A percentile compares a stretch with the other conserved stretches of the same genome.
Evolutionary conservation across 129 eudicot species (phyloP).

Genomic region (Escallonia rubra): DNA sequence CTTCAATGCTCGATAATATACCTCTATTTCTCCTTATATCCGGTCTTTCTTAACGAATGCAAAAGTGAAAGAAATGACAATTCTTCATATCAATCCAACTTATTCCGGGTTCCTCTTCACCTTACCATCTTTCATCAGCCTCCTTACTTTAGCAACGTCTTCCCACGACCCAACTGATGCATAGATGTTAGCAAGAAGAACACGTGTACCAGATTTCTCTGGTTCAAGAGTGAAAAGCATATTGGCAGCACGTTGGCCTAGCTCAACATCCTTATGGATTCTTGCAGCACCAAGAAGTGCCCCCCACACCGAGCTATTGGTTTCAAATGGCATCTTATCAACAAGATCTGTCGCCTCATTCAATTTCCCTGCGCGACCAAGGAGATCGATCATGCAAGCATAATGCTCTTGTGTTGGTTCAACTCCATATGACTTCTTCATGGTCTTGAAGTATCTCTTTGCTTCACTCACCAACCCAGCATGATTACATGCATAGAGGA

Average conservation of each 20-base stretch:
- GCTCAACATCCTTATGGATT: slow-evolving; percentile 67
- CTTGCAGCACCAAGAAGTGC: slow-evolving; percentile 90
- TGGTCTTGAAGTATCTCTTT: slow-evolving; percentile 46
- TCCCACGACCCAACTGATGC: slow-evolving; percentile 87
- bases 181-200: slow-evolving; percentile 77
- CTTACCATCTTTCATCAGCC: slow-evolving; percentile 59
- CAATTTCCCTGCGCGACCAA: slow-evolving; percentile 69
- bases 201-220: slow-evolving; percentile 76
- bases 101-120: slow-evolving; percentile 88
- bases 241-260: slow-evolving; percentile 68
- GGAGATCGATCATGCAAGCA: slow-evolving; percentile 87
- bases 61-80: no score
- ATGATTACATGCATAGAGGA: slow-evolving; percentile 80
- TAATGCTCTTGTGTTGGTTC: slow-evolving; percentile 79
- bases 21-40: no score
- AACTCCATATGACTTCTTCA: slow-evolving; percentile 50
- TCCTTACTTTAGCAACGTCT: slow-evolving; percentile 55
- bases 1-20: no score
- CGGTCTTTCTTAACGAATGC: no score
- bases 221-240: slow-evolving; percentile 67
- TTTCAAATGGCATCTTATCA: slow-evolving; percentile 74
- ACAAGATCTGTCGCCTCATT: slow-evolving; percentile 66
- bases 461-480: slow-evolving; percentile 75
- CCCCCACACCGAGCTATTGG: slow-evolving; percentile 82
- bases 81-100: slow-evolving; percentile 85